Percentiles rank a stretch among this genome's conserved stretches.
phyloP scores from a whole-genome alignment of 345 rosid genomes.

The Murraya paniculata region DNA sequence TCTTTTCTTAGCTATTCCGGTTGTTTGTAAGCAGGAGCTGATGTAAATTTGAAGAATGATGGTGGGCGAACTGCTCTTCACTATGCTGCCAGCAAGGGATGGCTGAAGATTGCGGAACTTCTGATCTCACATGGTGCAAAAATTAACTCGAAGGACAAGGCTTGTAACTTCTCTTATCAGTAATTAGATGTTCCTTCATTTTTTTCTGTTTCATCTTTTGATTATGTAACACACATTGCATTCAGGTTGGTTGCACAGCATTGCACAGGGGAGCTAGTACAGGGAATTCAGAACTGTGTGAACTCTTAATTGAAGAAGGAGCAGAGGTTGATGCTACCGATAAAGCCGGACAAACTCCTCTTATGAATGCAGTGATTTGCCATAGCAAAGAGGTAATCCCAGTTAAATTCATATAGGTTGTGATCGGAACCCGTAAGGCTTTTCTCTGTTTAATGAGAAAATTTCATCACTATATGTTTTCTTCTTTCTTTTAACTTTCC shows the following conservation, averaged over 20 bases:
- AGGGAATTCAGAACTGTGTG: conserved; percentile 71
- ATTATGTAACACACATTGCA: background rate
- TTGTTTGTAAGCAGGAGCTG: conserved; percentile 52
- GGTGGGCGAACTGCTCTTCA: conserved; percentile 94
- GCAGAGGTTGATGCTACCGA: conserved; percentile 79
- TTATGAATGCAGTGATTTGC: conserved; percentile 76
- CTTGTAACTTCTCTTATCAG: conserved; percentile 25
- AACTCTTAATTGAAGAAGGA: conserved; percentile 82
- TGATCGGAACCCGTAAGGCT: background rate
- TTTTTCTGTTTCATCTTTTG: background rate
- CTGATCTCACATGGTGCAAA: conserved; percentile 65
- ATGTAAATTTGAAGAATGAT: conserved; percentile 67
- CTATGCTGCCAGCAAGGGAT: conserved; percentile 96
- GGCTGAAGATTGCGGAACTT: conserved; percentile 62
- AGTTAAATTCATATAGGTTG: background rate
- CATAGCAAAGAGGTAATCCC: conserved; percentile 55
- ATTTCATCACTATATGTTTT: background rate
- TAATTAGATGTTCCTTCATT: background rate
- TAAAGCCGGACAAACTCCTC: conserved; percentile 87
- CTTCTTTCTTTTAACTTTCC: background rate
- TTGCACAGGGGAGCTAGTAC: conserved; percentile 90
- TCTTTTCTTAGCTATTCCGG: background rate
- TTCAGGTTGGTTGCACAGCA: conserved; percentile 85
- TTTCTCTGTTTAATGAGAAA: background rate
- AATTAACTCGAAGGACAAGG: conserved; percentile 72